Percentiles rank a stretch among this genome's conserved stretches.
phyloP scores from a whole-genome alignment of 768 basidiomycete genomes.

The Pulveroboletus sp. region DNA sequence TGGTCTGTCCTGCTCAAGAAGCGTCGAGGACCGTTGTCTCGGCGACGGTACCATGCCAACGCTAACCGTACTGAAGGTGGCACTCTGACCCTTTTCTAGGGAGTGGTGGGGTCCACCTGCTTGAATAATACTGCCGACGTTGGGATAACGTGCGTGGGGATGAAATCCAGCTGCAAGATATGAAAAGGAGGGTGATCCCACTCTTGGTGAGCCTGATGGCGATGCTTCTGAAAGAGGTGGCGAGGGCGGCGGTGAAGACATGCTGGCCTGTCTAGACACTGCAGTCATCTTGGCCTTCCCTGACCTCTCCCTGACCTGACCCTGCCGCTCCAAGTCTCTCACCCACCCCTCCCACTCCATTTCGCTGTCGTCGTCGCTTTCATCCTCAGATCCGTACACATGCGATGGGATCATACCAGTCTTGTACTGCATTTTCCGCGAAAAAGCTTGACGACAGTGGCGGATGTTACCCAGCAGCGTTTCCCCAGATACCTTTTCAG shows the following conservation, averaged over 20 bases:
- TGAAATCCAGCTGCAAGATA: background rate
- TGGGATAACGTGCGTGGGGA: slow-evolving; percentile 13
- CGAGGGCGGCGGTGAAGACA: slow-evolving; percentile 19
- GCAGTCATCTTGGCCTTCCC: background rate
- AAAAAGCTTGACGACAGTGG: slow-evolving; percentile 20
- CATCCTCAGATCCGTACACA: slow-evolving; percentile 30
- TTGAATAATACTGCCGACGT: slow-evolving; percentile 19
- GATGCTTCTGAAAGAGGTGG: slow-evolving; percentile 27
- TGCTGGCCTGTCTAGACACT: background rate
- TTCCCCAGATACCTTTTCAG: slow-evolving; percentile 22
- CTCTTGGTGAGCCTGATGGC: slow-evolving; percentile 20
- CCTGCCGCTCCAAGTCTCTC: slow-evolving; percentile 47
- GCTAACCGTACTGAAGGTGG: slow-evolving; percentile 24
- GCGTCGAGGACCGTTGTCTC: slow-evolving; percentile 27
- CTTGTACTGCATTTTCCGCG: slow-evolving; percentile 24
- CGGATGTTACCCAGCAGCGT: slow-evolving; percentile 18
- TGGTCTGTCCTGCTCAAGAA: background rate
- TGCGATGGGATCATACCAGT: background rate
- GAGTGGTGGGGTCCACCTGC: background rate
- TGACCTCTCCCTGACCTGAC: slow-evolving; percentile 12
- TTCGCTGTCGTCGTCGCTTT: slow-evolving; percentile 44
- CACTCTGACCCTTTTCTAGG: slow-evolving; percentile 7
- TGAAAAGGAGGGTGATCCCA: slow-evolving; percentile 11
- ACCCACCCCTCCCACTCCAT: slow-evolving; percentile 67
- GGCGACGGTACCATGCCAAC: slow-evolving; percentile 10